Evolutionary conservation across 2,329 filamentous ascomycete species (phyloP).

Genomic region (Clonostachys chloroleuca): DNA sequence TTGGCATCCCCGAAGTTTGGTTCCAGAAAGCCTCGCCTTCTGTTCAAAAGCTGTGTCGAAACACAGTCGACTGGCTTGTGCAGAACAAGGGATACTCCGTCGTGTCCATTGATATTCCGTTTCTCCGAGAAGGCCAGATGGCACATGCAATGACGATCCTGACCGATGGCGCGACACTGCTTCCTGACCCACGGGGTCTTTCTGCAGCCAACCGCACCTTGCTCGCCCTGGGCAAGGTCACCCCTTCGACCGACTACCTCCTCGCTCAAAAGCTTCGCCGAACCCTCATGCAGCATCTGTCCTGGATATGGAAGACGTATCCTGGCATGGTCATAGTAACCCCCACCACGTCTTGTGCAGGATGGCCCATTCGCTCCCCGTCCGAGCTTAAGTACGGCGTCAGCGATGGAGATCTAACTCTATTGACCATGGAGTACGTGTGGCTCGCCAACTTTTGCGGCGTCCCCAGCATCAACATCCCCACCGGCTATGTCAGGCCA

Average conservation of each 20-base stretch:
- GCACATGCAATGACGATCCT: slow-evolving; percentile 74
- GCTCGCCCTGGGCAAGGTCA: slow-evolving; percentile 57
- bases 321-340: slow-evolving; percentile 69
- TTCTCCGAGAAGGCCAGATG: slow-evolving; percentile 58
- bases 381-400: slow-evolving; percentile 32
- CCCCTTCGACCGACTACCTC: slow-evolving; percentile 61
- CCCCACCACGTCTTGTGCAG: slow-evolving; percentile 55
- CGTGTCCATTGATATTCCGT: slow-evolving; percentile 53
- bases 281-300: slow-evolving; percentile 67
- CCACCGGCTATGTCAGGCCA: slow-evolving; percentile 37
- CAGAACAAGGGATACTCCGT: slow-evolving; percentile 44
- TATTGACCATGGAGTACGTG: slow-evolving; percentile 42
- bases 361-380: slow-evolving; percentile 30
- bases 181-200: slow-evolving; percentile 42
- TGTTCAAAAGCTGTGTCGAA: slow-evolving; percentile 33
- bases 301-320: slow-evolving; percentile 58
- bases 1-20: slow-evolving; percentile 65
- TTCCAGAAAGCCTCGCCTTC: slow-evolving; percentile 40
- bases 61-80: slow-evolving; percentile 47
- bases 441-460: slow-evolving; percentile 49
- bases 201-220: slow-evolving; percentile 62
- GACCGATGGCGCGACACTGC: slow-evolving; percentile 47
- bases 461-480: slow-evolving; percentile 36
- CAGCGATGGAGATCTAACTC: slow-evolving; percentile 39
- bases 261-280: slow-evolving; percentile 66